These are phyloP conservation scores for Colletotrichum destructivum DNA, from an alignment of 2,329 filamentous ascomycete species.

Conservation along the genomic window DNA sequence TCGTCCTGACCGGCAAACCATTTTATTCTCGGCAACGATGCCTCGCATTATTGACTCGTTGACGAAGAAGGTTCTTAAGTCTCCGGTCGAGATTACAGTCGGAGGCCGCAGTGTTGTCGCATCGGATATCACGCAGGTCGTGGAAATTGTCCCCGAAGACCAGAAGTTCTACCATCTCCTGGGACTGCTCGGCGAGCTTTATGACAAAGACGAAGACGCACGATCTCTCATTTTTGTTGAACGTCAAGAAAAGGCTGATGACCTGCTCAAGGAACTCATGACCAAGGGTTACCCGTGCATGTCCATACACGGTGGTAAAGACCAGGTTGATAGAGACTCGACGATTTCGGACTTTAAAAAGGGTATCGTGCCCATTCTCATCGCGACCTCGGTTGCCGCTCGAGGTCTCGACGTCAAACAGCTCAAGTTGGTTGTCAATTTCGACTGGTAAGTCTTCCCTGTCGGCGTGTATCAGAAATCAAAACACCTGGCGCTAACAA, in stretches of 20 bases:
- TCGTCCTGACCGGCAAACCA: slow-evolving; percentile 92
- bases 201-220: slow-evolving; percentile 89
- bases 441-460: slow-evolving; percentile 64
- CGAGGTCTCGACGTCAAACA: slow-evolving; percentile 97
- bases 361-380: slow-evolving; percentile 88
- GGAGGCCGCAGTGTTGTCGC: slow-evolving; percentile 90
- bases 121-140: slow-evolving; percentile 93
- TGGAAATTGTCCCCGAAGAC: slow-evolving; percentile 87
- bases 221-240: slow-evolving; percentile 93
- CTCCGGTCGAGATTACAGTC: slow-evolving; percentile 92
- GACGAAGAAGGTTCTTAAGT: slow-evolving; percentile 88
- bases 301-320: slow-evolving; percentile 94
- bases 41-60: slow-evolving; percentile 92
- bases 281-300: slow-evolving; percentile 91
- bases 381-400: slow-evolving; percentile 95
- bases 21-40: slow-evolving; percentile 97
- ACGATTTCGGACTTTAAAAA: slow-evolving; percentile 95
- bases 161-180: slow-evolving; percentile 88
- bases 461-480: neutral
- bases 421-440: slow-evolving; percentile 95
- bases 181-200: slow-evolving; percentile 88
- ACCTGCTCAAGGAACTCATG: slow-evolving; percentile 82
- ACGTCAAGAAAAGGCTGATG: slow-evolving; percentile 90
- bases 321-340: slow-evolving; percentile 93
- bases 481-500: neutral